Base-by-base conservation (phyloP, 805 yeast genomes). In the Yamadazyma scolyti region DNA sequence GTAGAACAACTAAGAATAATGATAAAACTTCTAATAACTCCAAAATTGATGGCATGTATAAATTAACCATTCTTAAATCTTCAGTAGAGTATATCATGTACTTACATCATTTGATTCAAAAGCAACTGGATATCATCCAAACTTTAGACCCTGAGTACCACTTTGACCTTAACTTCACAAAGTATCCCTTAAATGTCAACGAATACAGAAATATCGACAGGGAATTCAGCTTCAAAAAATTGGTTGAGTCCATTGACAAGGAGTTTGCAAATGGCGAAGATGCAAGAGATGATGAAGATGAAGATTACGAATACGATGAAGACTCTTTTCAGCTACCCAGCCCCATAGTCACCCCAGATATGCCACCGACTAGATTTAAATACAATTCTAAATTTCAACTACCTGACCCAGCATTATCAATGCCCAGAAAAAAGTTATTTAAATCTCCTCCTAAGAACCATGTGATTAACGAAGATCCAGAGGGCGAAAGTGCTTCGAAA, bases 41-140 rank as follows among this genome's bases (percentile, higher is more conserved):
- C 40, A 65, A 65, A 34, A 64, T 65, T 33, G 80, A 75, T 37
- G 82, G 82, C 12, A 80, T 85, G 78, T 86, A 84, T 58, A 85
- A 85, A 56, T 68, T 85, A 39, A 84, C 88, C 3, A 82, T 85
- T 17, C 59, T 85, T 24, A 88, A 84, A 52, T 79, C 85, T n/a
- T 77, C 90, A 0, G 94, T 85, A 15, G 89, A 82, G 48, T 84
- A 85, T 49, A 79, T 85, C 40, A 67, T 76, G 39, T 81, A 82
- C 47, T 64, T 84, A 28, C 88, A 83, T 51, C 65, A 70, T 33
- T 68, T 77, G 8, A 66, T 79, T 13, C 64, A 68, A 35, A 55
- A 72, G 36, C 74, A 77, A 50, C 69, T 68, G 37, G 48, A 64
- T n/a, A 58, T 74, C 33, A 51, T 75, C 44, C 36, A 44, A 15